A percentile compares a stretch with the other conserved stretches of the same genome.
Evolutionary conservation across 768 basidiomycete genomes (phyloP).

Genomic region (Podaxis pistillaris): DNA sequence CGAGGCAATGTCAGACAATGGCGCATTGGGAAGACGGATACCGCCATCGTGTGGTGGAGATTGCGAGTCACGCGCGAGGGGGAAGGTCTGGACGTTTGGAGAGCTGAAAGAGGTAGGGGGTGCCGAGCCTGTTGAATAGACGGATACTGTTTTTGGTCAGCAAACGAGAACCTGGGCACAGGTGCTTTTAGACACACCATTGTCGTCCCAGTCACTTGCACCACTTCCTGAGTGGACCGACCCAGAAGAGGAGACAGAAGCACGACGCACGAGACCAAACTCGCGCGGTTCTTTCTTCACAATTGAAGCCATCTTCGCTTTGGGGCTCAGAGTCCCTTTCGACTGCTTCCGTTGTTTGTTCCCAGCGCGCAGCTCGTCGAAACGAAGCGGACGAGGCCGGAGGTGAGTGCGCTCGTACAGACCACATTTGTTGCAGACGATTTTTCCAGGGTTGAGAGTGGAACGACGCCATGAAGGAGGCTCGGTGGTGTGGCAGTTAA

Average conservation of each 20-base stretch:
- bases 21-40: slow-evolving; percentile 74
- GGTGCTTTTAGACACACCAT: slow-evolving; percentile 45
- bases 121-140: slow-evolving; percentile 59
- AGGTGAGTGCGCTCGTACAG: slow-evolving; percentile 89
- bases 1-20: slow-evolving; percentile 67
- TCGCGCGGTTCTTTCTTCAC: slow-evolving; percentile 70
- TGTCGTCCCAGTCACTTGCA: slow-evolving; percentile 82
- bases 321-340: slow-evolving; percentile 36
- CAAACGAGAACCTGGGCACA: slow-evolving; percentile 17
- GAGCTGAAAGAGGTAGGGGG: slow-evolving; percentile 68
- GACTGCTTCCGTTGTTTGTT: slow-evolving; percentile 72
- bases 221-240: slow-evolving; percentile 56
- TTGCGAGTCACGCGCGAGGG: slow-evolving; percentile 53
- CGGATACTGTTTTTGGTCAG: slow-evolving; percentile 36
- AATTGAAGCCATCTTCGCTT: slow-evolving; percentile 31
- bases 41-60: slow-evolving; percentile 44
- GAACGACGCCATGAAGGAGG: slow-evolving; percentile 87
- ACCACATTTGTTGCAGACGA: slow-evolving; percentile 93
- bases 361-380: slow-evolving; percentile 86
- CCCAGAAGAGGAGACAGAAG: slow-evolving; percentile 61
- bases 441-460: slow-evolving; percentile 88
- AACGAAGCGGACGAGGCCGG: slow-evolving; percentile 77
- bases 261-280: slow-evolving; percentile 49
- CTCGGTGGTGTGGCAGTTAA: slow-evolving; percentile 91
- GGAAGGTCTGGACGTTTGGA: slow-evolving; percentile 56